These are phyloP conservation scores for Tilletia indica DNA, from an alignment of 1,284 basidiomycete genomes.

Conservation along the genomic window DNA sequence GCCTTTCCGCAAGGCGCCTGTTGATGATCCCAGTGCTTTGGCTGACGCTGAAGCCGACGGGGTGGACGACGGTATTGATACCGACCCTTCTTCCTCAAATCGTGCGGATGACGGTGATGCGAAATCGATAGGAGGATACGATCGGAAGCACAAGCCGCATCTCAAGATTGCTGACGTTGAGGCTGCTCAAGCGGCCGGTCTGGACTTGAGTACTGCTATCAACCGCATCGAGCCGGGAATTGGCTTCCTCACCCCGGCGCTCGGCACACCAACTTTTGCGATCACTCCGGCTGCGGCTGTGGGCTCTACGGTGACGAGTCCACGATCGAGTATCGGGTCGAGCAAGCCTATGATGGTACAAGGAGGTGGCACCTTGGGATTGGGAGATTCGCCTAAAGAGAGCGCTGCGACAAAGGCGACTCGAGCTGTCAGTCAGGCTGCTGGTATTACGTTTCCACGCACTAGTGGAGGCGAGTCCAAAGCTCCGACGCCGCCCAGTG, in stretches of 20 bases:
- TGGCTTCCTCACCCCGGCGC: not conserved
- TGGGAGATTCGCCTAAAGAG: constrained; percentile 19
- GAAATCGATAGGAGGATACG: not conserved
- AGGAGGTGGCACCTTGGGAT: not conserved
- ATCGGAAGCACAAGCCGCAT: constrained; percentile 9
- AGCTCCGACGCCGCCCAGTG: not conserved
- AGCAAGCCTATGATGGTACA: not conserved
- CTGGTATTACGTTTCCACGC: constrained; percentile 6
- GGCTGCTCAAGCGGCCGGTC: constrained; percentile 4
- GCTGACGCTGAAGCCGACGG: not conserved
- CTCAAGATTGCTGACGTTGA: not conserved
- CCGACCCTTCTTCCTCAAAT: not conserved
- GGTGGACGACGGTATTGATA: constrained; percentile 1
- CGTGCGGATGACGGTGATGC: not conserved
- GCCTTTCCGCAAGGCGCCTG: constrained; percentile 43
- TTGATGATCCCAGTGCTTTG: constrained; percentile 35
- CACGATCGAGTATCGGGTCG: not conserved
- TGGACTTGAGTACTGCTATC: not conserved
- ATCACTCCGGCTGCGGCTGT: not conserved
- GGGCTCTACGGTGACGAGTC: not conserved
- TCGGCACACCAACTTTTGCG: constrained; percentile 15
- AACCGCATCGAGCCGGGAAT: not conserved
- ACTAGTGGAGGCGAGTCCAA: not conserved
- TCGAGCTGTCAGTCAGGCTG: constrained; percentile 7
- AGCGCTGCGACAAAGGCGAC: constrained; percentile 13